These are phyloP conservation scores for Fusarium sp. DNA, from an alignment of 2,329 filamentous ascomycete genomes.

Conservation along the genomic window DNA sequence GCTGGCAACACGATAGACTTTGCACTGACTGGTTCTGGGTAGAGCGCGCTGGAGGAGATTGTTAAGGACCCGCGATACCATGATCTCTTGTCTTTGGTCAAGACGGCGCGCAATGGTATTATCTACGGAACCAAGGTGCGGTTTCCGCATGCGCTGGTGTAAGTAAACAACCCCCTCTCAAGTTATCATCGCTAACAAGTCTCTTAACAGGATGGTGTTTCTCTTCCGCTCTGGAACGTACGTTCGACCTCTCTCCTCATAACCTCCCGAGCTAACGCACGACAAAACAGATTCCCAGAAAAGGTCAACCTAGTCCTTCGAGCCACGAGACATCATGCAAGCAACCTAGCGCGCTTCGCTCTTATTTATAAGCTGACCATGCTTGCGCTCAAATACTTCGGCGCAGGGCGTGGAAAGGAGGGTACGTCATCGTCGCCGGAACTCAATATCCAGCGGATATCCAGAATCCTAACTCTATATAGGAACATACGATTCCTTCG, in stretches of 20 bases:
- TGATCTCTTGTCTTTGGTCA: slow-evolving; percentile 84
- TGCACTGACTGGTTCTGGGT: slow-evolving; percentile 18
- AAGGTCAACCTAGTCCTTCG: slow-evolving; percentile 82
- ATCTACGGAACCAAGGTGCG: slow-evolving; percentile 98
- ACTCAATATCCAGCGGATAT: neutral
- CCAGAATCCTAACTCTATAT: neutral
- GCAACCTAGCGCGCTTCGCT: slow-evolving; percentile 91
- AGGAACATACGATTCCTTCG: slow-evolving; percentile 83
- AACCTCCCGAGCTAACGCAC: slow-evolving; percentile 28
- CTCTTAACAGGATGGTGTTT: slow-evolving; percentile 81
- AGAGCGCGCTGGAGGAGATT: slow-evolving; percentile 79
- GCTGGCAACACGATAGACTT: neutral
- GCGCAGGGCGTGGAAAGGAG: slow-evolving; percentile 69
- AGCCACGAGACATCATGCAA: slow-evolving; percentile 90
- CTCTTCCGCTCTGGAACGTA: slow-evolving; percentile 93
- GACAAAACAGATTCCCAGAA: slow-evolving; percentile 68
- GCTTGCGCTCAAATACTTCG: slow-evolving; percentile 75
- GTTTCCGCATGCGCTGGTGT: slow-evolving; percentile 95
- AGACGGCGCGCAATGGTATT: slow-evolving; percentile 94
- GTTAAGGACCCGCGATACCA: slow-evolving; percentile 87
- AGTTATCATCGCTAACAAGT: slow-evolving; percentile 29
- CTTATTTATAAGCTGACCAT: slow-evolving; percentile 88
- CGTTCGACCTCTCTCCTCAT: slow-evolving; percentile 47
- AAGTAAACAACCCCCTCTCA: slow-evolving; percentile 37
- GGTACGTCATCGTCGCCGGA: slow-evolving; percentile 51